Conservation (phyloP, 176 grass and related monocot species). For the Elymus sibiricus region DNA sequence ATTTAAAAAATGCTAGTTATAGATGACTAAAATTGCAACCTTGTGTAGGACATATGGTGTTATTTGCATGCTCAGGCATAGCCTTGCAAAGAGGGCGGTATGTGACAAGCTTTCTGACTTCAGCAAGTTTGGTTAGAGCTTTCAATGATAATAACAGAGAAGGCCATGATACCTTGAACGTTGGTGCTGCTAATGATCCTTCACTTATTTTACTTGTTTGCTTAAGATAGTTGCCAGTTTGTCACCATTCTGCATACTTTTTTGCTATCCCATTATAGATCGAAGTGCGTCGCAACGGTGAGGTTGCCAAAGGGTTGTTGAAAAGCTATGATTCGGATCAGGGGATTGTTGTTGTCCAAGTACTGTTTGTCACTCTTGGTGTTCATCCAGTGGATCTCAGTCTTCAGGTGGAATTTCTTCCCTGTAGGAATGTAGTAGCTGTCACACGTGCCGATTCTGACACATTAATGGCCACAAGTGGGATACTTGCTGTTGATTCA, state of each 20-base stretch:
- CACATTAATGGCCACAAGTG: slow-evolving; percentile 6
- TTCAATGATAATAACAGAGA: neutral
- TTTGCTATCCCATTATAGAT: neutral
- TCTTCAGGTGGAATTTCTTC: neutral
- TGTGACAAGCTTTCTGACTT: slow-evolving; percentile 19
- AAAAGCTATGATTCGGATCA: neutral
- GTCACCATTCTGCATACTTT: neutral
- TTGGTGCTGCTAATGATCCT: neutral
- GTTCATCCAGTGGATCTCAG: neutral
- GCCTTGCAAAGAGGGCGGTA: neutral
- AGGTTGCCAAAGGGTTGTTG: neutral
- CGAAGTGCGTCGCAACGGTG: slow-evolving; percentile 1
- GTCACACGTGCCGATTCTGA: neutral
- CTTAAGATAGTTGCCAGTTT: neutral
- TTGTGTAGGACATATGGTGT: neutral
- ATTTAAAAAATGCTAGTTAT: neutral
- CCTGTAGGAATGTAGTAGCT: slow-evolving; percentile 5
- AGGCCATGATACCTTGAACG: neutral
- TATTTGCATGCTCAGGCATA: slow-evolving; percentile 26
- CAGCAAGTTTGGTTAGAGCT: slow-evolving; percentile 17
- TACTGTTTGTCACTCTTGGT: neutral
- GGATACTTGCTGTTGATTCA: neutral
- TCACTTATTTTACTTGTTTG: neutral
- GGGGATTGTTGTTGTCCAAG: slow-evolving; percentile 23
- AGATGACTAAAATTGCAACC: neutral